These are phyloP conservation scores for Parastagonospora avenae DNA, from an alignment of 2,329 filamentous ascomycete species.

Conservation along the genomic window DNA sequence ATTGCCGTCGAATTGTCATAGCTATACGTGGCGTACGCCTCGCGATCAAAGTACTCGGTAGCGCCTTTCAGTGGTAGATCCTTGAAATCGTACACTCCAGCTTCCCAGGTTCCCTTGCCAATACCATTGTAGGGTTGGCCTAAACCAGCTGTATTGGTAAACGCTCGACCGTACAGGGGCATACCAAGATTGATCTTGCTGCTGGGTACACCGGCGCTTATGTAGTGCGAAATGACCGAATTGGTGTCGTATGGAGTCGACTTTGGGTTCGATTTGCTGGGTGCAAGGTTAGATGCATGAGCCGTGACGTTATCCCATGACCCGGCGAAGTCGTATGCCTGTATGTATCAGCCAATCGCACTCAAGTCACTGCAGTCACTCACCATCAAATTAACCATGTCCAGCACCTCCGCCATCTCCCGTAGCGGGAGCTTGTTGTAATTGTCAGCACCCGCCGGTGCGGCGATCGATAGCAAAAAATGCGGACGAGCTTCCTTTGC, in stretches of 20 bases:
- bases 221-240: constrained; percentile 73
- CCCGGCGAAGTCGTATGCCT: constrained; percentile 66
- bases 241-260: constrained; percentile 80
- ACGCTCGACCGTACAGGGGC: constrained; percentile 89
- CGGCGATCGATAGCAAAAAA: constrained; percentile 53
- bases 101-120: constrained; percentile 82
- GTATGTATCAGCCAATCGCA: background rate
- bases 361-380: background rate
- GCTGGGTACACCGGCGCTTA: constrained; percentile 62
- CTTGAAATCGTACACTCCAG: constrained; percentile 82
- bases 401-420: constrained; percentile 50
- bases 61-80: constrained; percentile 73
- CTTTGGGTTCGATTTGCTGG: constrained; percentile 60
- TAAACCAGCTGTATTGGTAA: constrained; percentile 75
- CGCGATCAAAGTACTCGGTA: constrained; percentile 66
- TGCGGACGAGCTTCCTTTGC: constrained; percentile 35
- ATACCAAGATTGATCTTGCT: constrained; percentile 86
- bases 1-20: constrained; percentile 68
- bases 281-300: constrained; percentile 81
- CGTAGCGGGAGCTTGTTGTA: constrained; percentile 49
- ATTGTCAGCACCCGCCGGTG: constrained; percentile 51
- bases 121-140: constrained; percentile 73
- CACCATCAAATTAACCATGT: constrained; percentile 58
- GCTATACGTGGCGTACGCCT: constrained; percentile 74
- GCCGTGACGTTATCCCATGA: constrained; percentile 75